phyloP scores from a whole-genome alignment of 1,284 basidiomycete species.

The Naganishia albida region DNA sequence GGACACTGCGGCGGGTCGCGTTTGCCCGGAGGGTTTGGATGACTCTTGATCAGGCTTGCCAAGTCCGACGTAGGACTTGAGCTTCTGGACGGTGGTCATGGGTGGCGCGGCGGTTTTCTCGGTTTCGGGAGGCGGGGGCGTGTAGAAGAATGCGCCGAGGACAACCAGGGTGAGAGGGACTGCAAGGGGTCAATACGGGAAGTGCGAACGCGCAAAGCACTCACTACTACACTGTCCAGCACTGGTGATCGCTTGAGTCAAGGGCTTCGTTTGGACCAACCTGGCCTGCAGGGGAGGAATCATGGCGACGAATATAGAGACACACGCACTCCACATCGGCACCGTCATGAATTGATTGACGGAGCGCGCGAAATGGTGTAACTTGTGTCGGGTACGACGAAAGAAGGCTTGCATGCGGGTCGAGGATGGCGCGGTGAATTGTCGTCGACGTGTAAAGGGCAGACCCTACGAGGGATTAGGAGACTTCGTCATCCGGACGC shows the following conservation, averaged over 20 bases:
- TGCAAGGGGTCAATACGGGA: slow-evolving; percentile 35
- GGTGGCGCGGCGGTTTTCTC: neutral
- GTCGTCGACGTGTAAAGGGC: slow-evolving; percentile 36
- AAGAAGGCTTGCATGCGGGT: slow-evolving; percentile 36
- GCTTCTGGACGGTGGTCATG: slow-evolving; percentile 2
- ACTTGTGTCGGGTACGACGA: slow-evolving; percentile 45
- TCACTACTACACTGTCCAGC: slow-evolving; percentile 74
- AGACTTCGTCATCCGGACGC: neutral
- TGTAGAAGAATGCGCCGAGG: slow-evolving; percentile 86
- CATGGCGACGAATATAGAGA: slow-evolving; percentile 78
- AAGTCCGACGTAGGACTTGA: slow-evolving; percentile 6
- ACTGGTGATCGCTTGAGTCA: slow-evolving; percentile 69
- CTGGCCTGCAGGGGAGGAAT: slow-evolving; percentile 71
- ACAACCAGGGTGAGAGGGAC: slow-evolving; percentile 87
- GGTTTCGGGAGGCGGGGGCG: slow-evolving; percentile 38
- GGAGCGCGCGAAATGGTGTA: slow-evolving; percentile 51
- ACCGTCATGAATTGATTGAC: slow-evolving; percentile 82
- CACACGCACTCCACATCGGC: slow-evolving; percentile 76
- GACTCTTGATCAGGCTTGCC: slow-evolving; percentile 4
- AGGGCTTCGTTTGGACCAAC: slow-evolving; percentile 64
- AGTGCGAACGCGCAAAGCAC: slow-evolving; percentile 27
- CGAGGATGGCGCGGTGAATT: slow-evolving; percentile 36
- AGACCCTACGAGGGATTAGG: neutral
- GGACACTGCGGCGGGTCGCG: neutral
- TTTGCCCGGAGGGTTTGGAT: slow-evolving; percentile 38